Conservation (phyloP, 1,284 basidiomycete genomes). For the Laetiporus sulphureus region DNA sequence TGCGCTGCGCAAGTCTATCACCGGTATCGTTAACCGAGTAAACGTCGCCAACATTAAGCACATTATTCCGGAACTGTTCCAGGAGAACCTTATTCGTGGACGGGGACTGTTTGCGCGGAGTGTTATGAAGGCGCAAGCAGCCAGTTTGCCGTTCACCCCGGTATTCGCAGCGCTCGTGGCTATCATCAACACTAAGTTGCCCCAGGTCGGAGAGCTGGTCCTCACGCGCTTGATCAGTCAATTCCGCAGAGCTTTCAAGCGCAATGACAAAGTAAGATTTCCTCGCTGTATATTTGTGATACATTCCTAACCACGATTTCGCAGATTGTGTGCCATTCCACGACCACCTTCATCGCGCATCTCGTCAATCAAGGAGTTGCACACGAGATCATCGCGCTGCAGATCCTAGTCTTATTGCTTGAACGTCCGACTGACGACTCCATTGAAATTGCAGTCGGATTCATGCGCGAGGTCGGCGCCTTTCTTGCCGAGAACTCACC, state of each 20-base stretch:
- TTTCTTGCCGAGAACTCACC: constrained; percentile 93
- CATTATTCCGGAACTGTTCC: constrained; percentile 90
- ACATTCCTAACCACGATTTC: constrained; percentile 1
- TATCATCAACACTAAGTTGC: constrained; percentile 96
- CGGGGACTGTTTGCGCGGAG: constrained; percentile 87
- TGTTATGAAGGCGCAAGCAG: constrained; percentile 96
- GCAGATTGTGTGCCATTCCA: constrained; percentile 90
- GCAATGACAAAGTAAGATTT: constrained; percentile 89
- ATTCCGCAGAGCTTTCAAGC: constrained; percentile 91
- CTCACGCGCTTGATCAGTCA: constrained; percentile 89
- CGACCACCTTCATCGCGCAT: constrained; percentile 94
- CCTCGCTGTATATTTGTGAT: background rate
- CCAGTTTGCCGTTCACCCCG: constrained; percentile 96
- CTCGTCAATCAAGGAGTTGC: constrained; percentile 95
- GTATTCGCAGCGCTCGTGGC: constrained; percentile 94
- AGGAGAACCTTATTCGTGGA: constrained; percentile 88
- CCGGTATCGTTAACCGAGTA: constrained; percentile 99
- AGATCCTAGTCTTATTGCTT: constrained; percentile 91
- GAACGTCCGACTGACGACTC: constrained; percentile 97
- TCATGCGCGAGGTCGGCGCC: constrained; percentile 95
- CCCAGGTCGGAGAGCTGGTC: constrained; percentile 92
- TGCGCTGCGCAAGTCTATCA: constrained; percentile 94
- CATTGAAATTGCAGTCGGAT: constrained; percentile 96
- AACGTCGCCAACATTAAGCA: constrained; percentile 96
- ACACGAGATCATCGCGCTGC: constrained; percentile 90